Evolutionary conservation across 73 alveolate species (phyloP).

Genomic region (Paramecium tetraurelia): DNA sequence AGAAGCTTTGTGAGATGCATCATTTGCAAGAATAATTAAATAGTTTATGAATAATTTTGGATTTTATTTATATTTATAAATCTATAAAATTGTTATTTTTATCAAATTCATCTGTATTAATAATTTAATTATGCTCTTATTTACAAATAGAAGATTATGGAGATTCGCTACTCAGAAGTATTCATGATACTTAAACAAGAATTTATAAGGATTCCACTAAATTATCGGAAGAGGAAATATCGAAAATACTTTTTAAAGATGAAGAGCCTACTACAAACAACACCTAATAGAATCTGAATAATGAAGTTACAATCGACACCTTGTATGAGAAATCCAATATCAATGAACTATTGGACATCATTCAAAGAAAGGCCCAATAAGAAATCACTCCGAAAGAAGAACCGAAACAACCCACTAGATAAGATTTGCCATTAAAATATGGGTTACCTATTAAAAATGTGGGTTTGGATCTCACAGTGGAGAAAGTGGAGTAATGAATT

Average conservation of each 20-base stretch:
- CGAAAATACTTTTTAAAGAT: constrained; percentile 11
- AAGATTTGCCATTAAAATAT: not conserved
- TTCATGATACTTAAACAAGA: not conserved
- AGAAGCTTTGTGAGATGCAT: not conserved
- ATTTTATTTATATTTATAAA: not conserved
- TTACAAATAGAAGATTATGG: not conserved
- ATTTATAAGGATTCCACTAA: not conserved
- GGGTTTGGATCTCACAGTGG: constrained; percentile 71
- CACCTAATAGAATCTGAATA: not conserved
- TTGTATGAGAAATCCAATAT: not conserved
- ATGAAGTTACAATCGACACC: not conserved
- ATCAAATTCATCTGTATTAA: not conserved
- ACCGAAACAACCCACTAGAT: not conserved
- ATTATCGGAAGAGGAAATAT: not conserved
- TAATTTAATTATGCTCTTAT: not conserved
- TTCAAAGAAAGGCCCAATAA: not conserved
- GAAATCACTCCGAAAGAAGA: constrained; percentile 9
- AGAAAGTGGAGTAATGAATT: constrained; percentile 43
- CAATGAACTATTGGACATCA: constrained; percentile 9
- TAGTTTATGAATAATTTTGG: not conserved
- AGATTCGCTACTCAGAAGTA: constrained; percentile 14
- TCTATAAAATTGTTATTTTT: not conserved
- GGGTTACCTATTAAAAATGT: constrained; percentile 63
- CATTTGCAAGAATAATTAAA: not conserved
- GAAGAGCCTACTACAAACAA: not conserved